Evolutionary conservation across 1,284 basidiomycete genomes (phyloP).

Genomic region (Ganoderma leucocontextum): DNA sequence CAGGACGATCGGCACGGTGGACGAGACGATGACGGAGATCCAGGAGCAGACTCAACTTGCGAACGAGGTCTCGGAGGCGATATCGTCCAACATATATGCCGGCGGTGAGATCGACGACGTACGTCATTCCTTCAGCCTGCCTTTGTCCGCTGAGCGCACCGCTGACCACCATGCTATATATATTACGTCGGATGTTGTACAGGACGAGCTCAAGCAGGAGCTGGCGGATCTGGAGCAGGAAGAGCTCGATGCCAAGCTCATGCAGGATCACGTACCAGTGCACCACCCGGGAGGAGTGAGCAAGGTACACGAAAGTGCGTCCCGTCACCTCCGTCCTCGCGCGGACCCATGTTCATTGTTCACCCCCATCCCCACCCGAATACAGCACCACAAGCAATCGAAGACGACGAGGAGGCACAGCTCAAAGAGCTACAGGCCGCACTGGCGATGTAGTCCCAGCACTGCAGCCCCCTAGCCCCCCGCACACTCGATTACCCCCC

Average conservation of each 20-base stretch:
- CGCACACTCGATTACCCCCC: slow-evolving; percentile 15
- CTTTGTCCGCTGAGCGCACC: slow-evolving; percentile 15
- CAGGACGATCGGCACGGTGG: slow-evolving; percentile 93
- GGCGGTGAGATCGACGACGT: slow-evolving; percentile 81
- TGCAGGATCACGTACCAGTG: slow-evolving; percentile 90
- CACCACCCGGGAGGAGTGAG: slow-evolving; percentile 80
- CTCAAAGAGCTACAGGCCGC: slow-evolving; percentile 93
- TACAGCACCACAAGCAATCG: slow-evolving; percentile 61
- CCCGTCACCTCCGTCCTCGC: slow-evolving; percentile 8
- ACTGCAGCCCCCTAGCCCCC: slow-evolving; percentile 15
- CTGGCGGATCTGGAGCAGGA: slow-evolving; percentile 94
- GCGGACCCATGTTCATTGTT: slow-evolving; percentile 24
- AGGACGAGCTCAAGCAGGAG: slow-evolving; percentile 88
- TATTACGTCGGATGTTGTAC: slow-evolving; percentile 11
- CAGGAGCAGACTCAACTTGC: slow-evolving; percentile 95
- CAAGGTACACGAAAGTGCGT: slow-evolving; percentile 65
- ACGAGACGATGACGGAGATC: slow-evolving; percentile 90
- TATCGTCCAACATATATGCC: slow-evolving; percentile 81
- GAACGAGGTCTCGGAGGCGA: slow-evolving; percentile 95
- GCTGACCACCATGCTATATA: slow-evolving; percentile 12
- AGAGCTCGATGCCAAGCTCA: slow-evolving; percentile 87
- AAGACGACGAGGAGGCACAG: slow-evolving; percentile 96
- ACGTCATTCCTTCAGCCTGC: slow-evolving; percentile 29
- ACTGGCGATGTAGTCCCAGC: slow-evolving; percentile 76
- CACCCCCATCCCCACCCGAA: slow-evolving; percentile 23